Conservation (phyloP, 495 filamentous ascomycete genomes). For the Aspergillus affinis region DNA sequence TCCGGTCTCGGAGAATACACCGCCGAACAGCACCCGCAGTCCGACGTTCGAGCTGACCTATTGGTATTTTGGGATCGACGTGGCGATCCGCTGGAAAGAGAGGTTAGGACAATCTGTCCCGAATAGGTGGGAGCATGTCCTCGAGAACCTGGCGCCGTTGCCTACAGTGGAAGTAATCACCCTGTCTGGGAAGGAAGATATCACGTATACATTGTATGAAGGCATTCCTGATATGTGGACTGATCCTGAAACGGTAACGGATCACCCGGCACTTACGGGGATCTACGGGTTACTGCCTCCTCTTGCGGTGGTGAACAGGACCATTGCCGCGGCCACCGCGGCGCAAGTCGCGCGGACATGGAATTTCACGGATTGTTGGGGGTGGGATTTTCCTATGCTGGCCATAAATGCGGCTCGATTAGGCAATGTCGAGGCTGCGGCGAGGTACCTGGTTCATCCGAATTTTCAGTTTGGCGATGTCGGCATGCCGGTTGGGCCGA, state of each 20-base stretch:
- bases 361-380: conserved; percentile 17
- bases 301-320: conserved; percentile 7
- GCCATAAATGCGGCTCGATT: conserved; percentile 18
- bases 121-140: conserved; percentile 12
- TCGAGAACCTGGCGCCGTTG: conserved; percentile 18
- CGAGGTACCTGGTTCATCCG: conserved; percentile 13
- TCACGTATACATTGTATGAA: conserved; percentile 18
- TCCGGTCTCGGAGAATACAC: conserved; percentile 21
- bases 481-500: conserved; percentile 46
- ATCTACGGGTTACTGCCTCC: conserved; percentile 21
- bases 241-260: conserved; percentile 1
- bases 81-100: conserved; percentile 17
- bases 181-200: too few species aligned
- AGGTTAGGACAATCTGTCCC: conserved; percentile 10
- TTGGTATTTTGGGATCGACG: conserved; percentile 18
- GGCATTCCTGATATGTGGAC: conserved; percentile 23
- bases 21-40: conserved; percentile 17
- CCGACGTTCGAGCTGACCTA: conserved; percentile 23
- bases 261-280: conserved; percentile 16
- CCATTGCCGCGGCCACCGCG: conserved; percentile 11
- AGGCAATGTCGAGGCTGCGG: conserved; percentile 10
- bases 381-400: conserved; percentile 21
- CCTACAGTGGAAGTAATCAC: conserved; percentile 12
- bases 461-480: conserved; percentile 20
- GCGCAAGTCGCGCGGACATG: conserved; percentile 11